Conservation (phyloP, 805 yeast genomes). For the Candida schatavii region DNA sequence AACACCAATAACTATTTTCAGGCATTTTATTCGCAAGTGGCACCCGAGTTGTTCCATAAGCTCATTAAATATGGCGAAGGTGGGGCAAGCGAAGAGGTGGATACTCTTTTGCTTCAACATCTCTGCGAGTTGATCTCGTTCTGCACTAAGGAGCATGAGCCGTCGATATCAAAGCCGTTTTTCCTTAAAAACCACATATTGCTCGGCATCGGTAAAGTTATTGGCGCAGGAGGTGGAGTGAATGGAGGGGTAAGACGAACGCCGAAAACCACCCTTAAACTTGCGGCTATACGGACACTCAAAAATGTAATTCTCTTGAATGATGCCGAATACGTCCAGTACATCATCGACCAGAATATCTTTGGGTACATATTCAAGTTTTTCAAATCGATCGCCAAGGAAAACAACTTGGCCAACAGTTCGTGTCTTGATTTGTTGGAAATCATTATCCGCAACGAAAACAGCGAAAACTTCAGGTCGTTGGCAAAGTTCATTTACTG, state of each 20-base stretch:
- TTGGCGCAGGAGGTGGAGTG: constrained; percentile 22
- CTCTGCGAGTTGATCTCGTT: constrained; percentile 71
- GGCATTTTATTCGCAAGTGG: constrained; percentile 62
- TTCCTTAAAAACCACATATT: constrained; percentile 59
- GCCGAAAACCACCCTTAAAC: constrained; percentile 53
- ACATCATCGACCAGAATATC: constrained; percentile 54
- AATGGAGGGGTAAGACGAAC: no score
- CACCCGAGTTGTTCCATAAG: constrained; percentile 53
- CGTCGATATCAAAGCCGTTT: constrained; percentile 55
- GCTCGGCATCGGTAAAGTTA: constrained; percentile 50
- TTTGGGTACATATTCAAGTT: constrained; percentile 48
- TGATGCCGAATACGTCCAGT: constrained; percentile 57
- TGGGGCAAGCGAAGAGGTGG: neutral
- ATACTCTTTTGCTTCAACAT: constrained; percentile 42
- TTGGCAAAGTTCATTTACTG: constrained; percentile 28
- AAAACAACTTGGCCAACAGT: constrained; percentile 69
- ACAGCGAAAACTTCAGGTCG: constrained; percentile 20
- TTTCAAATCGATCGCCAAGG: constrained; percentile 45
- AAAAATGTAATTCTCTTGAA: constrained; percentile 59
- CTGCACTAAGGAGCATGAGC: constrained; percentile 64
- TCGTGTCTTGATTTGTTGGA: constrained; percentile 70
- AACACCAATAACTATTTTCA: constrained; percentile 47
- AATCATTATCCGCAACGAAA: constrained; percentile 25
- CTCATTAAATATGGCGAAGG: constrained; percentile 34
- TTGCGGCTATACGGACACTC: constrained; percentile 69